Evolutionary conservation across 495 filamentous ascomycete species (phyloP).

Genomic region (Aspergillus ellipticus): DNA sequence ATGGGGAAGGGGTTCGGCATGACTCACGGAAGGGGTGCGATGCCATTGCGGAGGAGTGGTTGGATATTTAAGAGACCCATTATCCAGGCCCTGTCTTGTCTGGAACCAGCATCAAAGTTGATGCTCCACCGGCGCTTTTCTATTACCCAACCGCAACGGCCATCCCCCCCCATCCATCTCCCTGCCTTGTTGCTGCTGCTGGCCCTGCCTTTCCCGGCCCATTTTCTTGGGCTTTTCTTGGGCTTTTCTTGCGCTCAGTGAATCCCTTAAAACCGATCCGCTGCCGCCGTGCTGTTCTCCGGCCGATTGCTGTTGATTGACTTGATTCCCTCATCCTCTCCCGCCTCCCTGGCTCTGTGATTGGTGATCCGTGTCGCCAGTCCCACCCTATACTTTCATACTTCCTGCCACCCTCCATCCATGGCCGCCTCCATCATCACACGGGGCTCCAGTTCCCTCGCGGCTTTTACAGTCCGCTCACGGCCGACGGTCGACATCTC

Average conservation of each 20-base stretch:
- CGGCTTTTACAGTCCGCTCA: slow-evolving; percentile 25
- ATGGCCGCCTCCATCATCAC: slow-evolving; percentile 23
- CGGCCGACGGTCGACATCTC: slow-evolving; percentile 35
- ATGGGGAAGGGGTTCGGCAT: background rate
- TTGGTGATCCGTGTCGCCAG: background rate
- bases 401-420: background rate
- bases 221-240: background rate
- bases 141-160: slow-evolving; percentile 2
- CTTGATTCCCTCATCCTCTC: background rate
- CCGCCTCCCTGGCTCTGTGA: background rate
- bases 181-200: no score
- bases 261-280: no score
- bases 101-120: no score
- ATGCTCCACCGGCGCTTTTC: background rate
- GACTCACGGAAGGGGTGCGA: background rate
- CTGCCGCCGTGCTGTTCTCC: no score
- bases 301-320: no score
- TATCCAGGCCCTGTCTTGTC: background rate
- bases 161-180: background rate
- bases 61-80: background rate
- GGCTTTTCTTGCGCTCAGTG: no score
- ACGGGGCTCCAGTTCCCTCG: slow-evolving; percentile 26
- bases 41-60: background rate
- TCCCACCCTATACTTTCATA: background rate
- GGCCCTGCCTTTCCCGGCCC: background rate